Evolutionary conservation across 1,284 basidiomycete genomes (phyloP).

Genomic region (Cutaneotrichosporon sp.): DNA sequence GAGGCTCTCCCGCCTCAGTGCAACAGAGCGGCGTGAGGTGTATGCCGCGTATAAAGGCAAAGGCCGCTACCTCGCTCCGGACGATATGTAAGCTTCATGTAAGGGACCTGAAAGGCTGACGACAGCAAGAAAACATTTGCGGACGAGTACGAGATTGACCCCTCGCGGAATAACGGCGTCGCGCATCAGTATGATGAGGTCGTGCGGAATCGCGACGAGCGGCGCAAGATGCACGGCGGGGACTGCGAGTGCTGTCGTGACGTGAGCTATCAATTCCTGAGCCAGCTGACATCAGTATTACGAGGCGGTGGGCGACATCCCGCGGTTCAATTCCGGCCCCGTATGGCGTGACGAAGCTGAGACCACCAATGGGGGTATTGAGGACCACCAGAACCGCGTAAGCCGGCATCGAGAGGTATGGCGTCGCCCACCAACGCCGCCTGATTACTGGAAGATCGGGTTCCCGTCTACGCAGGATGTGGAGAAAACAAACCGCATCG

Average conservation of each 20-base stretch:
- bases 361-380: constrained; percentile 35
- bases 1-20: constrained; percentile 25
- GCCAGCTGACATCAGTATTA: constrained; percentile 61
- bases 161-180: constrained; percentile 60
- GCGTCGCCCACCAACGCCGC: constrained; percentile 68
- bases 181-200: constrained; percentile 69
- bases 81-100: constrained; percentile 36
- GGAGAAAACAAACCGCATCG: constrained; percentile 64
- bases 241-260: constrained; percentile 81
- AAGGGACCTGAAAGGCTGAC: not conserved
- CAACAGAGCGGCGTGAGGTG: constrained; percentile 29
- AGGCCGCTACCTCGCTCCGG: constrained; percentile 35
- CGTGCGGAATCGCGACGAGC: constrained; percentile 62
- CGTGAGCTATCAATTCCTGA: constrained; percentile 51
- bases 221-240: constrained; percentile 64
- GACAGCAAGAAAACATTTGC: constrained; percentile 55
- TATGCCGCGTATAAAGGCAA: constrained; percentile 41
- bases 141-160: constrained; percentile 63
- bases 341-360: constrained; percentile 57
- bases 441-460: constrained; percentile 71
- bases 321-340: constrained; percentile 59
- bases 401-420: constrained; percentile 69
- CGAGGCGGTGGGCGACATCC: constrained; percentile 64
- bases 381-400: constrained; percentile 64
- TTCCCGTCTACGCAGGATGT: constrained; percentile 81